Percentiles rank a stretch among this genome's conserved stretches.
phyloP scores from a whole-genome alignment of 2,329 filamentous ascomycete species.

The Herpotrichia juniperi region DNA sequence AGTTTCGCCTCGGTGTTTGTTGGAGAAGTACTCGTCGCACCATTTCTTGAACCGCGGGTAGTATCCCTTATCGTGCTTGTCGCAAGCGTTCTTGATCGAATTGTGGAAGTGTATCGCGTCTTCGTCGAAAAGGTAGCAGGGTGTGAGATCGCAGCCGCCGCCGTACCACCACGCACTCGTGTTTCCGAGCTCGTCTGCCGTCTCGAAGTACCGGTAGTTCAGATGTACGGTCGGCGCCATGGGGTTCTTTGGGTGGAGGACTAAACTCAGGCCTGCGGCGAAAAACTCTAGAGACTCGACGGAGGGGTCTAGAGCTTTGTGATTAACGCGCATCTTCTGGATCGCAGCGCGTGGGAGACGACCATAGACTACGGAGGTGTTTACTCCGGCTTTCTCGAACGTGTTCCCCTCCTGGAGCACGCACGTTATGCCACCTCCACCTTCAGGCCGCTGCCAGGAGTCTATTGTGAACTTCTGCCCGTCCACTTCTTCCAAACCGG shows the following conservation, averaged over 20 bases:
- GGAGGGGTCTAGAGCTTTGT: slow-evolving; percentile 82
- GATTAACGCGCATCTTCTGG: slow-evolving; percentile 81
- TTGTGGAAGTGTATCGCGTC: slow-evolving; percentile 97
- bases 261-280: slow-evolving; percentile 88
- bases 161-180: slow-evolving; percentile 98
- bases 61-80: slow-evolving; percentile 89
- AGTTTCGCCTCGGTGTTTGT: slow-evolving; percentile 86
- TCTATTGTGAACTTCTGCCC: slow-evolving; percentile 82
- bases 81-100: slow-evolving; percentile 89
- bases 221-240: slow-evolving; percentile 98
- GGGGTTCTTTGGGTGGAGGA: slow-evolving; percentile 91
- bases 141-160: slow-evolving; percentile 91
- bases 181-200: slow-evolving; percentile 79
- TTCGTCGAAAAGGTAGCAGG: slow-evolving; percentile 93
- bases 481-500: slow-evolving; percentile 81
- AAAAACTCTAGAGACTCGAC: slow-evolving; percentile 93
- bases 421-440: slow-evolving; percentile 91
- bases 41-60: slow-evolving; percentile 96
- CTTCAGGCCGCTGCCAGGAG: slow-evolving; percentile 84
- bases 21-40: slow-evolving; percentile 97
- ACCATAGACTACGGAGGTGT: slow-evolving; percentile 94
- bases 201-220: slow-evolving; percentile 99
- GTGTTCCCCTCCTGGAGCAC: slow-evolving; percentile 95
- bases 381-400: slow-evolving; percentile 97
- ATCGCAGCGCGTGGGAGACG: slow-evolving; percentile 86